Evolutionary conservation across 2,329 filamentous ascomycete species (phyloP).

Genomic region (Fusarium anthophilum): DNA sequence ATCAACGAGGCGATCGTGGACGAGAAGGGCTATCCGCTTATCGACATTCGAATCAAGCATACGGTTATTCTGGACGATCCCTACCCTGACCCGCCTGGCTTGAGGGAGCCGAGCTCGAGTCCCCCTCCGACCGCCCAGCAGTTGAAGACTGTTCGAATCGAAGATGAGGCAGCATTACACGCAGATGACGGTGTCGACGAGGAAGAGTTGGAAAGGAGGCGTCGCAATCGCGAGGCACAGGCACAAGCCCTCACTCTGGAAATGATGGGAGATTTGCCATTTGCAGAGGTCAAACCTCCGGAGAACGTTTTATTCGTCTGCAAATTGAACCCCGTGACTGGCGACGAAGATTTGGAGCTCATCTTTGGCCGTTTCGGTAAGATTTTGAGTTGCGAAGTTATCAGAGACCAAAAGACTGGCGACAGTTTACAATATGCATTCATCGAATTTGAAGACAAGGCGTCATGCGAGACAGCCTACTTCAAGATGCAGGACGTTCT

Average conservation of each 20-base stretch:
- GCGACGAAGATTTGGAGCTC: conserved; percentile 91
- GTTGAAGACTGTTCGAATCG: conserved; percentile 89
- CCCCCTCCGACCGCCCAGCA: conserved; percentile 86
- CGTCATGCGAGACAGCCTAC: conserved; percentile 92
- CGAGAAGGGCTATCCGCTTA: conserved; percentile 83
- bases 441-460: conserved; percentile 94
- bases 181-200: conserved; percentile 77
- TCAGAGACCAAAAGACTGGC: conserved; percentile 90
- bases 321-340: conserved; percentile 97
- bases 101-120: conserved; percentile 81
- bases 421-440: conserved; percentile 98
- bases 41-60: conserved; percentile 95
- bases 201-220: conserved; percentile 79
- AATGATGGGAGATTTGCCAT: conserved; percentile 97
- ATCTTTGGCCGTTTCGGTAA: conserved; percentile 98
- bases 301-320: conserved; percentile 98
- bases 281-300: conserved; percentile 95
- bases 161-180: conserved; percentile 84
- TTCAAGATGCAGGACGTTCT: conserved; percentile 99
- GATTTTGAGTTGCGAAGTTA: conserved; percentile 95
- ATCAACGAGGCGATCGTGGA: conserved; percentile 92
- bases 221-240: conserved; percentile 88
- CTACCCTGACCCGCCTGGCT: conserved; percentile 80
- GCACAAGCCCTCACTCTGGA: conserved; percentile 95
- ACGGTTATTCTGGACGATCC: conserved; percentile 93